Base-by-base conservation (phyloP, 1,284 basidiomycete species). In the Agaricales sp. region DNA sequence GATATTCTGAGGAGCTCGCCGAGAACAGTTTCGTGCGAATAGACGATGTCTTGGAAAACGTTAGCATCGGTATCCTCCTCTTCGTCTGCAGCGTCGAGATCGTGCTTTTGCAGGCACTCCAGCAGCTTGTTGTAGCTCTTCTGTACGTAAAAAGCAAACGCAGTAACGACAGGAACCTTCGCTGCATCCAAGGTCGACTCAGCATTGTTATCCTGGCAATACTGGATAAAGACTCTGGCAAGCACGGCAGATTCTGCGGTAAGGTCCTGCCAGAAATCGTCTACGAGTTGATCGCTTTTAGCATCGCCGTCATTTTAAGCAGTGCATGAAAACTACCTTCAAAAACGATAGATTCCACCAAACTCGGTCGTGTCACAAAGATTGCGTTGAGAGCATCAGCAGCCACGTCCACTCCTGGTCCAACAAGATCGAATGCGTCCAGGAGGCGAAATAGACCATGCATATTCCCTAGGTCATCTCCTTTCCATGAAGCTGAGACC, bases 111-210 rank as follows among this genome's bases (percentile, higher is more conserved):
- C 12, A 78, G 54, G 4, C 70, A 64, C 24, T 72, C 69, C 24
- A 86, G 69, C 8, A 92, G 70, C 3, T 68, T 67, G 60, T 92
- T 90, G 66, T 90, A 93, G 2, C 80, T 75, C 46, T 80, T 73
- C 63, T 96, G 88, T 35, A 96, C 83, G 47, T 78, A 74, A 69
- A 89, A 95, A 0, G 92, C 93, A 46, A 97, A 80, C 0, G 84
- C 81, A 0, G 92, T 97, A 18, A 96, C 88, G 35, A 93, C 88
- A 0, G 95, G 95, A 8, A 98, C 71, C 8, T 64, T 58, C 8
- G 80, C 76, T 2, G 74, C 66, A 58, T 96, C 92, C 1, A 95
- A 68, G 16, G 80, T 75, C 1, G 70, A 66, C 45, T 87, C 82
- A 47, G 87, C 78, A 56, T 84, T 79, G 45, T 63, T 74, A 2